A percentile compares a stretch with the other conserved stretches of the same genome.
These are phyloP conservation scores for Cynanchum wilfordii DNA, from an alignment of 257 asterid genomes.

Conservation along the genomic window DNA sequence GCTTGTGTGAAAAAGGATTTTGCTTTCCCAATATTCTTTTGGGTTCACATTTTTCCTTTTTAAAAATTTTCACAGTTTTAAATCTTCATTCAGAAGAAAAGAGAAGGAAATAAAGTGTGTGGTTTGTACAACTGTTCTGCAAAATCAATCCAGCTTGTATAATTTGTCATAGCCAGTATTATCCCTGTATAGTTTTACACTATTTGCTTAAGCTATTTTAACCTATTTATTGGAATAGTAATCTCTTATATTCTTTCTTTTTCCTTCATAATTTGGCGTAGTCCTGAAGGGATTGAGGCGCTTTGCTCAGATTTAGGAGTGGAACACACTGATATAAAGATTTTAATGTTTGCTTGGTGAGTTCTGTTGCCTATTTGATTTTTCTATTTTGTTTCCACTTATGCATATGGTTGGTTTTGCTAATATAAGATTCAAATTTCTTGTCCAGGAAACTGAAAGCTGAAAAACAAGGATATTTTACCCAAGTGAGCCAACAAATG, in stretches of 20 bases:
- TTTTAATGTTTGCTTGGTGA: conserved; percentile 92
- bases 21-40: background rate
- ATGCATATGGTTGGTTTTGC: conserved; percentile 4
- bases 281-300: conserved; percentile 88
- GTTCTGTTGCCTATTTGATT: conserved; percentile 20
- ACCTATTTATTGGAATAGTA: background rate
- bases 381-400: conserved; percentile 7
- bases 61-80: background rate
- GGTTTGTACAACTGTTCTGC: background rate
- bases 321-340: conserved; percentile 73
- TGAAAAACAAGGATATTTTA: conserved; percentile 85
- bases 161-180: background rate
- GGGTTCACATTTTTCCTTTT: background rate
- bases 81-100: background rate
- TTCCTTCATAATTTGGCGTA: conserved; percentile 25
- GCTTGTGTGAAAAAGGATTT: background rate
- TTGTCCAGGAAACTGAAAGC: conserved; percentile 86
- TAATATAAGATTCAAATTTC: conserved; percentile 20
- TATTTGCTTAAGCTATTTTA: background rate
- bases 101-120: background rate
- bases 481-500: conserved; percentile 48
- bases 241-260: background rate
- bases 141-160: background rate
- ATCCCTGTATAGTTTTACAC: background rate
- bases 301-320: conserved; percentile 78